Percentiles rank a stretch among this genome's conserved stretches.
Evolutionary conservation across 345 rosid genomes (phyloP).

Genomic region (Pelargonium nanum): DNA sequence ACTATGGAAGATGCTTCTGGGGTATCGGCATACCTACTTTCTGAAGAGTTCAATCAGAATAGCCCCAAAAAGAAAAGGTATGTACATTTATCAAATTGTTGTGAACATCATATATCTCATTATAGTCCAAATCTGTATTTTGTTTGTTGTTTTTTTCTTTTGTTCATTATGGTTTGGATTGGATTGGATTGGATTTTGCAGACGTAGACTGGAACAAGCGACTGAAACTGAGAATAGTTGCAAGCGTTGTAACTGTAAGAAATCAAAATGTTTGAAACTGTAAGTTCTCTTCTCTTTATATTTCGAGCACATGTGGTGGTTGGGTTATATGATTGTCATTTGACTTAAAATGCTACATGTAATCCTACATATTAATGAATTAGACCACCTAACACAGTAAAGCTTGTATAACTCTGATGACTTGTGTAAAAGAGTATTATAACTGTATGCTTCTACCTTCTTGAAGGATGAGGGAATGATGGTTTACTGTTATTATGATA

Average conservation of each 20-base stretch:
- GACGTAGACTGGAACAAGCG: slow-evolving; percentile 48
- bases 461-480: too few relatives aligned
- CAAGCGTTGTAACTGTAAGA: slow-evolving; percentile 94
- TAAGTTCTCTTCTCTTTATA: slow-evolving; percentile 29
- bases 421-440: too few relatives aligned
- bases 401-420: too few relatives aligned
- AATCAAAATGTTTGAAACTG: slow-evolving; percentile 96
- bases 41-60: slow-evolving; percentile 48
- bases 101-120: neutral
- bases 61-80: slow-evolving; percentile 88
- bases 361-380: too few relatives aligned
- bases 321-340: too few relatives aligned
- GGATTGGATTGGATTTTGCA: slow-evolving; percentile 19
- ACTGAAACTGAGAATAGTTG: slow-evolving; percentile 58
- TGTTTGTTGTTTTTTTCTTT: neutral
- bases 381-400: too few relatives aligned
- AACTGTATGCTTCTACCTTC: too few relatives aligned
- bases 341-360: too few relatives aligned
- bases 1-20: slow-evolving; percentile 44
- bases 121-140: neutral
- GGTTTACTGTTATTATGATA: too few relatives aligned
- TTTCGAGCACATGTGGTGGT: slow-evolving; percentile 1
- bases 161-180: slow-evolving; percentile 4
- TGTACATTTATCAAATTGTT: slow-evolving; percentile 5
- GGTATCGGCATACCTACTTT: slow-evolving; percentile 24